Evolutionary conservation across 306 rosid genomes (phyloP).

Genomic region (barrel medic (Medicago truncatula)): DNA sequence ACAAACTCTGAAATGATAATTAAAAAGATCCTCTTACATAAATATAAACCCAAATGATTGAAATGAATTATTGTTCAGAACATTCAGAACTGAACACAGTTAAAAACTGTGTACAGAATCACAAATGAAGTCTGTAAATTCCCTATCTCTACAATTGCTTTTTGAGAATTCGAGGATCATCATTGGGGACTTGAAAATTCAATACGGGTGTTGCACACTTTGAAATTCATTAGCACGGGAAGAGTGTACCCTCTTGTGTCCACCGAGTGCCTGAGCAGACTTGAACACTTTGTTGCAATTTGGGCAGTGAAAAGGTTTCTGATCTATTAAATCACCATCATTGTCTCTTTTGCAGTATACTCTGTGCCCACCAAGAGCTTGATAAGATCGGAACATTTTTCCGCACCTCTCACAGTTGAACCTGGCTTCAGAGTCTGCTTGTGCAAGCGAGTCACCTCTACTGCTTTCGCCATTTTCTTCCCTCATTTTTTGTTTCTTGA

Average conservation of each 20-base stretch:
- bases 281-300: too few species aligned
- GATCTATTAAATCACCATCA: neutral
- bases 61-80: conserved; percentile 17
- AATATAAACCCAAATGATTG: conserved; percentile 22
- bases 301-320: too few species aligned
- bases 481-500: neutral
- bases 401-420: conserved; percentile 56
- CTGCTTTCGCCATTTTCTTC: neutral
- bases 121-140: neutral
- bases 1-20: neutral
- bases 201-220: neutral
- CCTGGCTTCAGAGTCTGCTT: neutral
- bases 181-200: neutral
- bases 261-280: neutral
- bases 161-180: neutral
- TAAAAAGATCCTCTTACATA: conserved; percentile 4
- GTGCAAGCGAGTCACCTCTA: neutral
- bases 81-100: conserved; percentile 1
- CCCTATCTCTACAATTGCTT: neutral
- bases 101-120: neutral
- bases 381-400: conserved; percentile 59
- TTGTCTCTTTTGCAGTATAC: conserved; percentile 14
- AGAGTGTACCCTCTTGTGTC: neutral
- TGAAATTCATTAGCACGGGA: too few species aligned
- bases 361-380: conserved; percentile 73